phyloP scores from a whole-genome alignment of 176 grass and related monocot genomes.

The Oropetium thomaeum region DNA sequence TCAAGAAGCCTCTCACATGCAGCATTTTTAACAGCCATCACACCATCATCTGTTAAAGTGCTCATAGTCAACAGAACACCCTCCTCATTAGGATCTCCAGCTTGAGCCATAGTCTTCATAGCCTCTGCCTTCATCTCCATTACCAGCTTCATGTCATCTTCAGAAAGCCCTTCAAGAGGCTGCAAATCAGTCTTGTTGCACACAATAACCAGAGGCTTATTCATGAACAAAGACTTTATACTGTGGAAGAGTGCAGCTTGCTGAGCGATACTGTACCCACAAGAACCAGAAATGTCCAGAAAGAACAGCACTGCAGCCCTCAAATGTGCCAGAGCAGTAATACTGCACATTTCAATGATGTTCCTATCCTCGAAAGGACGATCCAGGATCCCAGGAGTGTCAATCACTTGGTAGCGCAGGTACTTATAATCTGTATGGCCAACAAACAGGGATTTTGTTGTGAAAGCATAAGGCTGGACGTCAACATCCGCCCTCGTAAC shows the following conservation, averaged over 20 bases:
- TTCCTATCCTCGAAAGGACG: constrained; percentile 59
- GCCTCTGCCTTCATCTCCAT: constrained; percentile 58
- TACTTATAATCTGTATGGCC: constrained; percentile 90
- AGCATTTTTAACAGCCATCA: constrained; percentile 65
- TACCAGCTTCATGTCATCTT: constrained; percentile 70
- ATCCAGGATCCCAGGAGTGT: constrained; percentile 84
- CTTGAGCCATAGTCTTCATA: constrained; percentile 54
- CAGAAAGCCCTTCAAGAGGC: constrained; percentile 61
- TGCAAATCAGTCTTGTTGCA: constrained; percentile 83
- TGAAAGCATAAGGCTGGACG: constrained; percentile 64
- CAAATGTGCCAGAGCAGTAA: constrained; percentile 56
- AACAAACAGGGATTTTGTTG: constrained; percentile 56
- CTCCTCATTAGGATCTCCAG: constrained; percentile 60
- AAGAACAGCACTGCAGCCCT: constrained; percentile 61
- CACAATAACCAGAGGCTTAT: constrained; percentile 69
- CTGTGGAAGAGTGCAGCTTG: constrained; percentile 81
- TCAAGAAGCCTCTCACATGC: constrained; percentile 61
- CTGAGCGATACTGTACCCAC: constrained; percentile 71
- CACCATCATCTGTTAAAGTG: constrained; percentile 75
- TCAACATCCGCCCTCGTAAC: constrained; percentile 77
- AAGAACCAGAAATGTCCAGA: constrained; percentile 76
- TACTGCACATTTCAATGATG: constrained; percentile 62
- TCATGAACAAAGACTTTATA: constrained; percentile 83
- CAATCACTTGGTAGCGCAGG: constrained; percentile 75
- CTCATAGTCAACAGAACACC: constrained; percentile 75